phyloP scores from a whole-genome alignment of 805 yeast species.

The Metschnikowia santaceciliae region DNA sequence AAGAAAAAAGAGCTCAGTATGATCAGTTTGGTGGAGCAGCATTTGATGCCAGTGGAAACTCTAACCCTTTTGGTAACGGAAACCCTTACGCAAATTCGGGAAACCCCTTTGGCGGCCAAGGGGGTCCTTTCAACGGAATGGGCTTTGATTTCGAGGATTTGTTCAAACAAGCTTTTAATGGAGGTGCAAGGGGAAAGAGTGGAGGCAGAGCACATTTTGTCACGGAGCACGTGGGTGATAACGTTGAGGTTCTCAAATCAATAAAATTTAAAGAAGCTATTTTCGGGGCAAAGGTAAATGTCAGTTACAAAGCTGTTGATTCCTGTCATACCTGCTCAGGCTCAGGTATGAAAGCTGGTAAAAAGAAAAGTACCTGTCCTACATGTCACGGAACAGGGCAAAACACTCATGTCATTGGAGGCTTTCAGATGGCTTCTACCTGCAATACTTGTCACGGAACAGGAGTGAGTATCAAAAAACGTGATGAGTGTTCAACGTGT shows the following conservation, averaged over 20 bases:
- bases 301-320: slow-evolving; percentile 70
- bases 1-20: slow-evolving; percentile 78
- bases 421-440: slow-evolving; percentile 95
- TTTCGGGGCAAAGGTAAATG: slow-evolving; percentile 64
- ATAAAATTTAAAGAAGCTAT: slow-evolving; percentile 83
- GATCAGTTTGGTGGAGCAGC: slow-evolving; percentile 92
- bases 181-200: slow-evolving; percentile 25
- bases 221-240: slow-evolving; percentile 84
- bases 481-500: slow-evolving; percentile 74
- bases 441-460: slow-evolving; percentile 85
- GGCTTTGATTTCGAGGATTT: slow-evolving; percentile 45
- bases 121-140: slow-evolving; percentile 54
- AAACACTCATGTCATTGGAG: slow-evolving; percentile 80
- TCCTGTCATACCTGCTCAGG: slow-evolving; percentile 81
- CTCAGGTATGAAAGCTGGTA: slow-evolving; percentile 75
- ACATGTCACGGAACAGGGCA: slow-evolving; percentile 94
- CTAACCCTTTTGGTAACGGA: slow-evolving; percentile 43
- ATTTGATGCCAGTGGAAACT: slow-evolving; percentile 57
- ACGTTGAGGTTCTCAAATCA: slow-evolving; percentile 73
- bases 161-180: slow-evolving; percentile 48
- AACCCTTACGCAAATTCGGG: slow-evolving; percentile 40
- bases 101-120: slow-evolving; percentile 38
- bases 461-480: slow-evolving; percentile 69
- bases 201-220: slow-evolving; percentile 47
- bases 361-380: slow-evolving; percentile 71